phyloP scores from a whole-genome alignment of 202 grass and related monocot genomes.

The Zizania palustris region DNA sequence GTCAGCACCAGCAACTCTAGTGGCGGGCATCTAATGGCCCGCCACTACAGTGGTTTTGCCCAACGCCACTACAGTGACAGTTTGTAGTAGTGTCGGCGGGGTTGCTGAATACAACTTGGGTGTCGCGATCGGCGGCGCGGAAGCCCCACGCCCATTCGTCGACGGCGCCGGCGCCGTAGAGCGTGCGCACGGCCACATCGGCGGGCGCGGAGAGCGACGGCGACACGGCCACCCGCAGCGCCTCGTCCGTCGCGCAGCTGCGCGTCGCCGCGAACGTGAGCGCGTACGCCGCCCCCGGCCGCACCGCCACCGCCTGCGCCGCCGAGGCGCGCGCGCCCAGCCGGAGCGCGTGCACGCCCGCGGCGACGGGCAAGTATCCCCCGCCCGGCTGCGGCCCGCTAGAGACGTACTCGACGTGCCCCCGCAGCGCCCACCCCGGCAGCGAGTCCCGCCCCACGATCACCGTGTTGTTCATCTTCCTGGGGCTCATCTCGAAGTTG shows the following conservation, averaged over 20 bases:
- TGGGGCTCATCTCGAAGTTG: constrained; percentile 69
- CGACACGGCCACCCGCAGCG: constrained; percentile 51
- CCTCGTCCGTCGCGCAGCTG: constrained; percentile 66
- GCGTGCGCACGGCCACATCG: constrained; percentile 65
- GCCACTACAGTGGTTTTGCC: no score
- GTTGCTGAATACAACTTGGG: constrained; percentile 69
- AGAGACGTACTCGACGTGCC: constrained; percentile 64
- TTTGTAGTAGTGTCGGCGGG: no score
- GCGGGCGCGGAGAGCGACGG: constrained; percentile 43
- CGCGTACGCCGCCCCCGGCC: constrained; percentile 52
- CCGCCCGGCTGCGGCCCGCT: constrained; percentile 67
- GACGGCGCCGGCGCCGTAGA: constrained; percentile 51
- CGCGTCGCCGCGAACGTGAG: constrained; percentile 68
- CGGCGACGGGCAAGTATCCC: constrained; percentile 53
- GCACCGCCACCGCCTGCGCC: constrained; percentile 57
- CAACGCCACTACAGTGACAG: no score
- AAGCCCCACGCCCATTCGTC: constrained; percentile 69
- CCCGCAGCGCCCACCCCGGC: constrained; percentile 58
- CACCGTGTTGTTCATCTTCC: constrained; percentile 60
- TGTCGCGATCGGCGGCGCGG: constrained; percentile 30
- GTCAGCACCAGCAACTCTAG: no score
- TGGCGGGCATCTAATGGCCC: no score
- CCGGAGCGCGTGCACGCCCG: constrained; percentile 57
- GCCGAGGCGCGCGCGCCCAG: constrained; percentile 60
- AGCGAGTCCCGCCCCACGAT: constrained; percentile 59